A percentile compares a stretch with the other conserved stretches of the same genome.
Conservation (phyloP, 2,329 filamentous ascomycete genomes). For the Cladosporium velox region DNA sequence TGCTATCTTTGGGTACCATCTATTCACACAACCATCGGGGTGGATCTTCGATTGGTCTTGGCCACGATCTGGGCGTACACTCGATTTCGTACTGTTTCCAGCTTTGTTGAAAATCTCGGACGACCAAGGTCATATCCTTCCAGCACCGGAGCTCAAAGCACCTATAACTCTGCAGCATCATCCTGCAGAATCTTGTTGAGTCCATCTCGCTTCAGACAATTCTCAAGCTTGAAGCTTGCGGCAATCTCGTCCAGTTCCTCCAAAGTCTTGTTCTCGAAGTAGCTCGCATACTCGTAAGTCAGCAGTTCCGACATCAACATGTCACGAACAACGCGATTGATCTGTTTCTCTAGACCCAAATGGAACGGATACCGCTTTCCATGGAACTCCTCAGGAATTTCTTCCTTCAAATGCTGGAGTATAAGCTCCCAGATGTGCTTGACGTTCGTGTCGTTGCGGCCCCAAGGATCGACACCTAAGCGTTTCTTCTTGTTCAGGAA, state of each 20-base stretch:
- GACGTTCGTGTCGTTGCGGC: constrained; percentile 40
- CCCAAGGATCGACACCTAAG: constrained; percentile 58
- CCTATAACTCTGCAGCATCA: neutral
- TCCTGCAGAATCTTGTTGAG: constrained; percentile 52
- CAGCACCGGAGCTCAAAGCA: neutral
- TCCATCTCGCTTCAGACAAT: constrained; percentile 53
- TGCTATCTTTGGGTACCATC: neutral
- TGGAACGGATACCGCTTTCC: constrained; percentile 23
- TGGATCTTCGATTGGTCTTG: neutral
- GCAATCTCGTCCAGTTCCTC: constrained; percentile 58
- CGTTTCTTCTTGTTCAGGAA: constrained; percentile 59
- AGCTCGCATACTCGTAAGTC: constrained; percentile 55
- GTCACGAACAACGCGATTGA: constrained; percentile 23
- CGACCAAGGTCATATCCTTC: neutral
- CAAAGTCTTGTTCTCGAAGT: constrained; percentile 54
- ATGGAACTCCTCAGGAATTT: constrained; percentile 47
- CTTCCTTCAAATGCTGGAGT: constrained; percentile 26
- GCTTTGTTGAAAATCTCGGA: neutral
- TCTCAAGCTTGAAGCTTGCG: constrained; percentile 55
- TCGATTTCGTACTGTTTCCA: constrained; percentile 1
- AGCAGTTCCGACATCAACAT: constrained; percentile 33
- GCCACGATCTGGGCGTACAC: neutral
- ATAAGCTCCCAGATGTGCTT: constrained; percentile 46
- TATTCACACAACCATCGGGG: constrained; percentile 5
- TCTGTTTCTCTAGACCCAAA: constrained; percentile 24